These are phyloP conservation scores for Lichina pygmaea DNA, from an alignment of 495 filamentous ascomycete species.

Conservation along the genomic window DNA sequence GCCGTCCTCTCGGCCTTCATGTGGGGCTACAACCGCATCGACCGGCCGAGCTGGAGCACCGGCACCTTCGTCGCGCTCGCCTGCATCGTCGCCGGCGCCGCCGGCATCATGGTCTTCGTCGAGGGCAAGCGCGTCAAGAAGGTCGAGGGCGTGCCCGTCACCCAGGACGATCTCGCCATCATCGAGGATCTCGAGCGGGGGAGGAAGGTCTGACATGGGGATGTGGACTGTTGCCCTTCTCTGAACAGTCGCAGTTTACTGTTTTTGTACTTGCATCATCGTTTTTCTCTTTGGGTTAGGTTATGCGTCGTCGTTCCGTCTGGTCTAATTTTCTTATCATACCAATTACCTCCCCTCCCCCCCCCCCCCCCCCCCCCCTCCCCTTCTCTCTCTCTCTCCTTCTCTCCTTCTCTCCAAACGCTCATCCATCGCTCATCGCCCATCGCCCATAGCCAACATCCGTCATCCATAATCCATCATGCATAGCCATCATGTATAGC, in stretches of 20 bases:
- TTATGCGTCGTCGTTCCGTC: background rate
- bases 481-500: too few relatives aligned
- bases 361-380: too few relatives aligned
- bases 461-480: too few relatives aligned
- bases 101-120: conserved; percentile 36
- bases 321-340: background rate
- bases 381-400: too few relatives aligned
- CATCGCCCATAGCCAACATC: too few relatives aligned
- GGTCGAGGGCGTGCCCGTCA: conserved; percentile 27
- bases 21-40: conserved; percentile 48
- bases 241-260: background rate
- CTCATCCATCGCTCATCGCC: too few relatives aligned
- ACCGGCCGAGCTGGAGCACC: conserved; percentile 46
- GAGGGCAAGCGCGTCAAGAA: conserved; percentile 39
- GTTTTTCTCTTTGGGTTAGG: background rate
- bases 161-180: background rate
- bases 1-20: conserved; percentile 42
- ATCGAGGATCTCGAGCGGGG: background rate
- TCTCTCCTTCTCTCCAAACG: too few relatives aligned
- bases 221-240: background rate
- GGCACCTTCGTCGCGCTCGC: conserved; percentile 47
- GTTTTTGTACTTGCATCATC: background rate
- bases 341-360: too few relatives aligned
- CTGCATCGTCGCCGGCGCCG: conserved; percentile 37
- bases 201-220: background rate